These are phyloP conservation scores for Nemania sp. DNA, from an alignment of 2,329 filamentous ascomycete species.

Conservation along the genomic window DNA sequence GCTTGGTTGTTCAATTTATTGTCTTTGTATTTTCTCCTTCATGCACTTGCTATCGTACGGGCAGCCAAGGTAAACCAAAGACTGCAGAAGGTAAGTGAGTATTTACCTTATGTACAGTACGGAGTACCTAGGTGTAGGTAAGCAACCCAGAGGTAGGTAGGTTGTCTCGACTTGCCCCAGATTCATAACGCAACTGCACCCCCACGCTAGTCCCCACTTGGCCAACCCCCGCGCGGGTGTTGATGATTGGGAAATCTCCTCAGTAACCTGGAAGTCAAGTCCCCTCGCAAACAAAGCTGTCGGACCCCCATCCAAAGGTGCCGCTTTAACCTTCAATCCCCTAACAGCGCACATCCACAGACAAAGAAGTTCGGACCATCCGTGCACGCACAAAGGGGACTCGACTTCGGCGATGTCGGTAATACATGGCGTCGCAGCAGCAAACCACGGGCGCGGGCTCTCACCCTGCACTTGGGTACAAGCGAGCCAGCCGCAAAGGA, in stretches of 20 bases:
- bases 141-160: too few species aligned
- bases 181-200: conserved; percentile 22
- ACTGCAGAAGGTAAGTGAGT: too few species aligned
- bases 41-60: too few species aligned
- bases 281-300: conserved; percentile 28
- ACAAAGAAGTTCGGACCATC: conserved; percentile 26
- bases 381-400: conserved; percentile 29
- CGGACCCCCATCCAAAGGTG: conserved; percentile 34
- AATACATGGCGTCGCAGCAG: conserved; percentile 41
- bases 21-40: too few species aligned
- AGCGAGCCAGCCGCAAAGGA: conserved; percentile 56
- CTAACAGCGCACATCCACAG: conserved; percentile 15
- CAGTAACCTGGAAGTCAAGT: too few species aligned
- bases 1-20: too few species aligned
- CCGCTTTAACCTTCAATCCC: conserved; percentile 23
- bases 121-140: too few species aligned
- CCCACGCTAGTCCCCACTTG: conserved; percentile 33
- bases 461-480: conserved; percentile 42
- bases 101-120: too few species aligned
- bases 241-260: conserved; percentile 20
- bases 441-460: conserved; percentile 40
- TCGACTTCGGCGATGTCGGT: conserved; percentile 34
- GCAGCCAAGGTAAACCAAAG: too few species aligned
- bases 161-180: too few species aligned
- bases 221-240: conserved; percentile 28